Evolutionary conservation across 2,329 filamentous ascomycete species (phyloP).

Genomic region (Claviceps africana): DNA sequence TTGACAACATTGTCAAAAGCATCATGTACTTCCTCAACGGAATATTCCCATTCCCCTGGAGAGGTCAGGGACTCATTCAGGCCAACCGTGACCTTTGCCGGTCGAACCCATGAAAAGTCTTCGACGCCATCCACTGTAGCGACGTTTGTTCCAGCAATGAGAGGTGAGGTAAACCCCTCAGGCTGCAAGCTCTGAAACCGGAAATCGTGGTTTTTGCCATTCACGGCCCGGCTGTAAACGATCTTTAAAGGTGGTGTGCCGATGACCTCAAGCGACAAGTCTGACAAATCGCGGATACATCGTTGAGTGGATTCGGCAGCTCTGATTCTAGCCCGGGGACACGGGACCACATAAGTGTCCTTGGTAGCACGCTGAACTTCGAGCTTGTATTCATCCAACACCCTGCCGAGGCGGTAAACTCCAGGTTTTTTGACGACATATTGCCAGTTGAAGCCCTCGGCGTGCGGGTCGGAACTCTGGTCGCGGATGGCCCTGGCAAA

Average conservation of each 20-base stretch:
- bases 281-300: slow-evolving; percentile 78
- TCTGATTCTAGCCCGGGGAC: slow-evolving; percentile 65
- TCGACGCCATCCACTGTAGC: slow-evolving; percentile 48
- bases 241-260: slow-evolving; percentile 87
- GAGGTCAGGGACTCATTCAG: slow-evolving; percentile 79
- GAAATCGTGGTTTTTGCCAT: slow-evolving; percentile 68
- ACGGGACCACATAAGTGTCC: slow-evolving; percentile 73
- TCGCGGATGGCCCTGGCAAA: slow-evolving; percentile 56
- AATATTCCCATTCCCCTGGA: slow-evolving; percentile 75
- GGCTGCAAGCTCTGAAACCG: slow-evolving; percentile 91
- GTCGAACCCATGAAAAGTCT: slow-evolving; percentile 68
- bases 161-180: slow-evolving; percentile 66
- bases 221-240: slow-evolving; percentile 79
- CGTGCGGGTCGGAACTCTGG: slow-evolving; percentile 48
- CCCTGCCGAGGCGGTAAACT: slow-evolving; percentile 70
- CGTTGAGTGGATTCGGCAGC: slow-evolving; percentile 48
- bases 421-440: slow-evolving; percentile 74
- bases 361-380: slow-evolving; percentile 67
- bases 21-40: slow-evolving; percentile 83
- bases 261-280: slow-evolving; percentile 68
- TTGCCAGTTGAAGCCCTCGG: slow-evolving; percentile 51
- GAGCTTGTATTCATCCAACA: slow-evolving; percentile 85
- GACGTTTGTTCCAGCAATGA: slow-evolving; percentile 48
- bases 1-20: slow-evolving; percentile 75
- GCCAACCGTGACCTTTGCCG: slow-evolving; percentile 62